These are phyloP conservation scores for Phytophthora crassamura DNA, from an alignment of 352 stramenopile species.

Conservation along the genomic window DNA sequence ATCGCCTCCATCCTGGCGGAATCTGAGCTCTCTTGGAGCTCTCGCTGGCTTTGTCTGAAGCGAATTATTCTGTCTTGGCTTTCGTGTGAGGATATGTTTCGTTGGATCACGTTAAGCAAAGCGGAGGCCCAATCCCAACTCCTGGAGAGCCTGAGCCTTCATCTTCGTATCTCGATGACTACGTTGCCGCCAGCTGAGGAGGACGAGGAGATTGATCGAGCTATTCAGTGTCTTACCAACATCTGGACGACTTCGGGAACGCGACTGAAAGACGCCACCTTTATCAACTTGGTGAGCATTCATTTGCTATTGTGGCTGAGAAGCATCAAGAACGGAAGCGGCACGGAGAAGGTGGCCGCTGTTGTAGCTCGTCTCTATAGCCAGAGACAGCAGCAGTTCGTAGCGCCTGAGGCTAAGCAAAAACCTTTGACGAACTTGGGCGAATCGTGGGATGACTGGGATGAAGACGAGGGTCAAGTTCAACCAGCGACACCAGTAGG, in stretches of 20 bases:
- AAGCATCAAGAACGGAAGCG: background rate
- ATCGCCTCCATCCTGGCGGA: background rate
- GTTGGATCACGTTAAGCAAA: conserved; percentile 70
- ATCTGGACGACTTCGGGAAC: background rate
- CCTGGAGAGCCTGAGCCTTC: conserved; percentile 30
- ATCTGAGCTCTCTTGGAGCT: background rate
- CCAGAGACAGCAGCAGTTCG: conserved; percentile 14
- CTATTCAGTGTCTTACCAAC: conserved; percentile 7
- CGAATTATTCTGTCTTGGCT: conserved; percentile 58
- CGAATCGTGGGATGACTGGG: conserved; percentile 52
- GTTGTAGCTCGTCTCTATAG: conserved; percentile 20
- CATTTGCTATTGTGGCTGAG: conserved; percentile 36
- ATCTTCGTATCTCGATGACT: conserved; percentile 32
- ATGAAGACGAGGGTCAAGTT: conserved; percentile 37
- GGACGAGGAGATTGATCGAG: conserved; percentile 12
- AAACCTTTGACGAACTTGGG: conserved; percentile 3
- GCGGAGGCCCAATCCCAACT: conserved; percentile 42
- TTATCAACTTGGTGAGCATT: conserved; percentile 19
- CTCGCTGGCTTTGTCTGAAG: conserved; percentile 49
- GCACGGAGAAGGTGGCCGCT: conserved; percentile 3
- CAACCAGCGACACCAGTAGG: conserved; percentile 22
- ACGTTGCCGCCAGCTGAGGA: conserved; percentile 5
- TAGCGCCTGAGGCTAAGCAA: background rate
- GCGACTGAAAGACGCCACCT: conserved; percentile 16
- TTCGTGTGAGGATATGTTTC: conserved; percentile 68